Evolutionary conservation across 148 eudicot genomes (phyloP), one percentile per base, ranked within the genome.

Genomic region (Rhododendron vialii): DNA sequence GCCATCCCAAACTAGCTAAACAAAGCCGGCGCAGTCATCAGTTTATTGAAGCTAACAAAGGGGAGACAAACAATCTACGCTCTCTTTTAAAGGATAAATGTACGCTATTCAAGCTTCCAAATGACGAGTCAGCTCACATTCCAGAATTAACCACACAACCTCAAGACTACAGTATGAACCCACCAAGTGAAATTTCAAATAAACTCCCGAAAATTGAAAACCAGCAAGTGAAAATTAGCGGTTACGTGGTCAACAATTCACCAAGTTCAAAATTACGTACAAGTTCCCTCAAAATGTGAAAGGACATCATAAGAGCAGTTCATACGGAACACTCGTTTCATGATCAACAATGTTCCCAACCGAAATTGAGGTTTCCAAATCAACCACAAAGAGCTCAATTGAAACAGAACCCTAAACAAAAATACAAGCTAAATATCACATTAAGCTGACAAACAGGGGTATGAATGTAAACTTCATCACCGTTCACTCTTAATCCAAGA

Each of bases 71-170:
- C 61, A 55, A 8, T 61, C 69, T 9, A 57, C 45, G 22, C 4
- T 55, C 45, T 81, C 76, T 41, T 41, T 47, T 65, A 10, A 7
- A 2, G 9, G 75, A 61, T 2, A 79, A 85, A 43, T 13, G 6
- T 38, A 47, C n/a, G 43, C 76, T 28, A 78, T 75, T 63, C 53
- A 45, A 86, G 82, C 45, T 33, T 81, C 50, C 87, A 48, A 79
- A 4, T 28, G 47, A 48, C 35, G 36, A 80, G 36, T 67, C 81
- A 33, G 50, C 74, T 48, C 48, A 28, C 71, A 55, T 86, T 50
- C 33, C 35, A 30, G 8, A 45, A 45, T 47, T 45, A 51, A 55
- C 57, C 17, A 28, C 24, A 24, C 15, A 7, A 65, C 69, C 55
- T 65, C 38, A 35, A 36, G 41, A 22, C 26, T 24, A 55, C 47